A percentile compares a stretch with the other conserved stretches of the same genome.
phyloP scores from a whole-genome alignment of 2,329 filamentous ascomycete genomes.

The Thelonectria blattea region DNA sequence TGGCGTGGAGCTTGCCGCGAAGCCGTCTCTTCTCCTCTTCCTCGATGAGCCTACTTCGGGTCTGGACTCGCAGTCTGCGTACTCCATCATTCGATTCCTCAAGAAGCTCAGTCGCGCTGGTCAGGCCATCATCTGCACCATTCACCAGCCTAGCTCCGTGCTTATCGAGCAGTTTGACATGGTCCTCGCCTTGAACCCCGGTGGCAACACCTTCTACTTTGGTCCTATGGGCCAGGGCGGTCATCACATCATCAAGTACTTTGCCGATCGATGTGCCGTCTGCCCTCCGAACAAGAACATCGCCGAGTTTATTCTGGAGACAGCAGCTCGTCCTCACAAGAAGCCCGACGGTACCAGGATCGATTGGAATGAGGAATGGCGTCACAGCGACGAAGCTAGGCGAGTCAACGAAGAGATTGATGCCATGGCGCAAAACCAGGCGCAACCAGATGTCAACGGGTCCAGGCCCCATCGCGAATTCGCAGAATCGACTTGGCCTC shows the following conservation, averaged over 20 bases:
- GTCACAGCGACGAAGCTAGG: constrained; percentile 64
- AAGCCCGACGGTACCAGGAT: constrained; percentile 48
- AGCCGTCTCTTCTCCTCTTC: constrained; percentile 63
- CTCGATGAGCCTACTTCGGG: constrained; percentile 64
- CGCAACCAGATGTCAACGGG: not conserved
- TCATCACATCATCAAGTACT: constrained; percentile 53
- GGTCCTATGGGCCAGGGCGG: constrained; percentile 57
- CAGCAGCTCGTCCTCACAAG: constrained; percentile 43
- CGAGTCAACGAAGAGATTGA: constrained; percentile 66
- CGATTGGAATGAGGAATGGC: constrained; percentile 80
- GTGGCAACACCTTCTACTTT: constrained; percentile 58
- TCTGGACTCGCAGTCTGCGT: constrained; percentile 61
- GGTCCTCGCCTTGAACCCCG: constrained; percentile 55
- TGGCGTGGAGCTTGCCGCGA: constrained; percentile 58
- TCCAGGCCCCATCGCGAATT: constrained; percentile 56
- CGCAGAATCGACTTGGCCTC: constrained; percentile 66
- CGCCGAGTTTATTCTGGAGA: constrained; percentile 56
- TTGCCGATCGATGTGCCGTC: constrained; percentile 64
- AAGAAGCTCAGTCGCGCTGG: constrained; percentile 61
- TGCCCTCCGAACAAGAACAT: constrained; percentile 63
- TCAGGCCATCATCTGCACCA: constrained; percentile 62
- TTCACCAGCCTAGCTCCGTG: constrained; percentile 60
- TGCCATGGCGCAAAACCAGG: not conserved
- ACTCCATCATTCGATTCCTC: constrained; percentile 63
- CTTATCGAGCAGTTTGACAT: constrained; percentile 61